Percentiles rank a stretch among this genome's conserved stretches.
These are phyloP conservation scores for Arabidopsis suecica DNA, from an alignment of 345 rosid species.

Conservation along the genomic window DNA sequence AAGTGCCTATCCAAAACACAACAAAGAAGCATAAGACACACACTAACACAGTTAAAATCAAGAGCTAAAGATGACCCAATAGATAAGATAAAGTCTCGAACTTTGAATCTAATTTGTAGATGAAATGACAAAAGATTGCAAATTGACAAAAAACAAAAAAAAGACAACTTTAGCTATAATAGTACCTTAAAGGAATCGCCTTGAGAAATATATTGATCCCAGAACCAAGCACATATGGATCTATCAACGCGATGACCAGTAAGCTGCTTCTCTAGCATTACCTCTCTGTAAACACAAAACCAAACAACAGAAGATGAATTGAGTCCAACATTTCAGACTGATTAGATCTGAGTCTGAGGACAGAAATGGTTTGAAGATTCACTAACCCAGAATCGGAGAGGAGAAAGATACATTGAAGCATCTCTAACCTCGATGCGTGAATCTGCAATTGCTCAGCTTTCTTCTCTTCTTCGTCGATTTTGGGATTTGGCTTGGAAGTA, in stretches of 20 bases:
- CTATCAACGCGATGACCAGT: slow-evolving; percentile 95
- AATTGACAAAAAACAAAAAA: background rate
- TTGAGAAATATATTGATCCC: slow-evolving; percentile 82
- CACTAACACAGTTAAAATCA: background rate
- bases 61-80: background rate
- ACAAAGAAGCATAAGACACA: slow-evolving; percentile 1
- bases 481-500: background rate
- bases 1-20: slow-evolving; percentile 53
- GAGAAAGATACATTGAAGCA: slow-evolving; percentile 97
- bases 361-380: slow-evolving; percentile 1
- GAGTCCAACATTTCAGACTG: slow-evolving; percentile 2
- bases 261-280: slow-evolving; percentile 96
- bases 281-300: slow-evolving; percentile 60
- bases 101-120: background rate
- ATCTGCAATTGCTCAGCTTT: background rate
- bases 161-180: background rate
- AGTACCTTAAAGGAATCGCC: slow-evolving; percentile 75
- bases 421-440: slow-evolving; percentile 38
- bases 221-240: slow-evolving; percentile 92
- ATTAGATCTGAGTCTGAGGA: slow-evolving; percentile 8
- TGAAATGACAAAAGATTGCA: background rate
- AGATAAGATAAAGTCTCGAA: background rate
- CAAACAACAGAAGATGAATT: slow-evolving; percentile 9
- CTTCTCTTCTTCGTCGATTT: background rate
- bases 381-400: slow-evolving; percentile 91